Percentiles rank a stretch among this genome's conserved stretches.
These are phyloP conservation scores for Azolla pinnata DNA, from an alignment of 75 land plant genomes.

Conservation along the genomic window DNA sequence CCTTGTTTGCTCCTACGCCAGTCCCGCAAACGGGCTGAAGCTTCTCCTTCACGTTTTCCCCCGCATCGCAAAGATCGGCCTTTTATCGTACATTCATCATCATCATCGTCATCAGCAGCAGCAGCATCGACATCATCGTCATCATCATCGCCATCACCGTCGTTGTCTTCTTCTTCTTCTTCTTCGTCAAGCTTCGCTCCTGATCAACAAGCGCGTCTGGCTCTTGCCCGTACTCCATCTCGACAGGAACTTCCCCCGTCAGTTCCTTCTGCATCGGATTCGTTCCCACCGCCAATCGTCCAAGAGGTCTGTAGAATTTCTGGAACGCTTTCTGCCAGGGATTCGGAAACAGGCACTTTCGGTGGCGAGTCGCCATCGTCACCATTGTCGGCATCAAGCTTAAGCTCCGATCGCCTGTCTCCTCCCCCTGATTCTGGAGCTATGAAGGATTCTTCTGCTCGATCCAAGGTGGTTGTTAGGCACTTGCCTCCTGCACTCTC, in stretches of 20 bases:
- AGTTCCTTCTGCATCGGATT: too few species aligned
- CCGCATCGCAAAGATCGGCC: background rate
- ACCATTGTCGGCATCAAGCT: conserved; percentile 22
- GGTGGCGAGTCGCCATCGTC: conserved; percentile 10
- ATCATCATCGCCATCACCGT: background rate
- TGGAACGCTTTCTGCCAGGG: background rate
- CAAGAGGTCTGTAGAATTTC: too few species aligned
- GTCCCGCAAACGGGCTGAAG: too few species aligned
- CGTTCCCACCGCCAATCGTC: too few species aligned
- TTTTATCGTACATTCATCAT: background rate
- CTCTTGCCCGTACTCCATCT: too few species aligned
- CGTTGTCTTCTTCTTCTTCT: too few species aligned
- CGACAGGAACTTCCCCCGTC: too few species aligned
- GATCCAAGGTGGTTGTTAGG: conserved; percentile 82
- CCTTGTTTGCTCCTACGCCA: too few species aligned
- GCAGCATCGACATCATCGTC: background rate
- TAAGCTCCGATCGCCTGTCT: too few species aligned
- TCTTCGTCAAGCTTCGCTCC: too few species aligned
- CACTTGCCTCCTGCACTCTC: conserved; percentile 74
- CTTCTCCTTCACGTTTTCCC: too few species aligned
- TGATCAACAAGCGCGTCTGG: too few species aligned
- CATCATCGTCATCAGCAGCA: background rate
- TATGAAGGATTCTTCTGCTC: conserved; percentile 62
- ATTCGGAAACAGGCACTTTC: background rate
- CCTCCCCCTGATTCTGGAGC: conserved; percentile 1